Percentiles rank a stretch among this genome's conserved stretches.
Conservation (phyloP, 163 green algal species). For the Coccomyxa subellipsoidea region DNA sequence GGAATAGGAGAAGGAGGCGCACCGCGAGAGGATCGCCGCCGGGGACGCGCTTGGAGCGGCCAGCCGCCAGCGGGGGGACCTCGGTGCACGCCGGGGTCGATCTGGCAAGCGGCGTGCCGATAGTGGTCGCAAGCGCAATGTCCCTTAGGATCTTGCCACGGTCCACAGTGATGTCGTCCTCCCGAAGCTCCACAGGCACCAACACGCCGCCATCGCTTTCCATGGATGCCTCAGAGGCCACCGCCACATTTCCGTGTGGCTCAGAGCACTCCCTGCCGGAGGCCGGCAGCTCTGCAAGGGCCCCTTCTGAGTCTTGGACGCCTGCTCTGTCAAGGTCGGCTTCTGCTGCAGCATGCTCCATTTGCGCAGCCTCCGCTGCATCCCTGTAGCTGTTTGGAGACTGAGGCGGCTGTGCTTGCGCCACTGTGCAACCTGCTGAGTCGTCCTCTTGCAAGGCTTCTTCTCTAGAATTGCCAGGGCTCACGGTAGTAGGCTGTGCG, state of each 20-base stretch:
- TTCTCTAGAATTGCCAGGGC: no score
- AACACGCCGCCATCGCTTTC: background rate
- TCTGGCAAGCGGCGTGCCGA: background rate
- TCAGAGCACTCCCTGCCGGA: background rate
- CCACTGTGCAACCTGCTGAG: background rate
- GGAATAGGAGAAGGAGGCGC: background rate
- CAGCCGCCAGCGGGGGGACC: background rate
- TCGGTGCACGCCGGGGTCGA: background rate
- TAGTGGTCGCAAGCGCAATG: background rate
- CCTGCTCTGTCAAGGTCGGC: background rate
- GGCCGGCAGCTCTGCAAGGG: background rate
- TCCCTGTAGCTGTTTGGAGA: background rate
- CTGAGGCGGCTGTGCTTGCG: background rate
- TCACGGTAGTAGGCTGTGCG: no score
- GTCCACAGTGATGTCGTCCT: background rate
- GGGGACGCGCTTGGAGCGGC: background rate
- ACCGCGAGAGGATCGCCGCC: constrained; percentile 2
- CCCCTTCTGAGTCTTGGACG: background rate
- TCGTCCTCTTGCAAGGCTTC: no score
- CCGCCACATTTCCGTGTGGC: no score
- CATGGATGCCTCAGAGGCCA: no score
- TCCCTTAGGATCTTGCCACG: background rate
- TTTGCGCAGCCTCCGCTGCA: background rate
- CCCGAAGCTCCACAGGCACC: background rate
- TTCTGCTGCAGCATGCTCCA: background rate